These are phyloP conservation scores for Oryza rufipogon DNA, from an alignment of 176 grass and related monocot genomes.

Conservation along the genomic window DNA sequence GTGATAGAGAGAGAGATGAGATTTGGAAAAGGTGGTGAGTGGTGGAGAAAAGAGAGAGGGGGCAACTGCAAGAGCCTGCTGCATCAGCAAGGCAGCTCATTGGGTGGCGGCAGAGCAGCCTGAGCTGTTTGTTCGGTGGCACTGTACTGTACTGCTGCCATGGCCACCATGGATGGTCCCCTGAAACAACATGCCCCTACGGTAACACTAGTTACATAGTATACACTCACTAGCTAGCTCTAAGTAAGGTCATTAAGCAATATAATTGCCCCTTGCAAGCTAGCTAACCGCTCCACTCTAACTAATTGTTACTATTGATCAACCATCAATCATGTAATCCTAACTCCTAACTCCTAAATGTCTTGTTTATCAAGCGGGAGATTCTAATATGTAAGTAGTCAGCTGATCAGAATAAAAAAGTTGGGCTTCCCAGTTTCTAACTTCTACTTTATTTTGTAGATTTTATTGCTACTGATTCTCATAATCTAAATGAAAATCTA, in stretches of 20 bases:
- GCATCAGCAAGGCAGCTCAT: conserved; percentile 12
- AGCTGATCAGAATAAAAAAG: too few relatives aligned
- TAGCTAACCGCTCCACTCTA: background rate
- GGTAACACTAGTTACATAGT: background rate
- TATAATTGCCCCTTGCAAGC: background rate
- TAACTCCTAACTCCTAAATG: too few relatives aligned
- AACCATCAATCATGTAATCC: background rate
- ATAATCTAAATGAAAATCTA: too few relatives aligned
- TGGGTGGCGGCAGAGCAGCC: conserved; percentile 37
- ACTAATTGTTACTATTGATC: background rate
- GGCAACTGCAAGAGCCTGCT: background rate
- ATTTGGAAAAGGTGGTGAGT: background rate
- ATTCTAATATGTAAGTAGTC: too few relatives aligned
- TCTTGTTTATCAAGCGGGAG: too few relatives aligned
- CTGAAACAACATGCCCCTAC: conserved; percentile 18
- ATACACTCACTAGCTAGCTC: too few relatives aligned
- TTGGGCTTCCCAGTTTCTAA: fast-evolving
- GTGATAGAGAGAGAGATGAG: background rate
- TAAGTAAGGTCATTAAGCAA: background rate
- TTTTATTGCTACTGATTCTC: too few relatives aligned
- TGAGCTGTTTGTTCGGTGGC: conserved; percentile 65
- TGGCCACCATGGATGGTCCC: conserved; percentile 50
- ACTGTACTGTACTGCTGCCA: conserved; percentile 46
- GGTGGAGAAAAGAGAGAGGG: background rate
- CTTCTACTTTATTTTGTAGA: too few relatives aligned